phyloP scores from a whole-genome alignment of 352 stramenopile genomes.

The Pythium pyrilobum region DNA sequence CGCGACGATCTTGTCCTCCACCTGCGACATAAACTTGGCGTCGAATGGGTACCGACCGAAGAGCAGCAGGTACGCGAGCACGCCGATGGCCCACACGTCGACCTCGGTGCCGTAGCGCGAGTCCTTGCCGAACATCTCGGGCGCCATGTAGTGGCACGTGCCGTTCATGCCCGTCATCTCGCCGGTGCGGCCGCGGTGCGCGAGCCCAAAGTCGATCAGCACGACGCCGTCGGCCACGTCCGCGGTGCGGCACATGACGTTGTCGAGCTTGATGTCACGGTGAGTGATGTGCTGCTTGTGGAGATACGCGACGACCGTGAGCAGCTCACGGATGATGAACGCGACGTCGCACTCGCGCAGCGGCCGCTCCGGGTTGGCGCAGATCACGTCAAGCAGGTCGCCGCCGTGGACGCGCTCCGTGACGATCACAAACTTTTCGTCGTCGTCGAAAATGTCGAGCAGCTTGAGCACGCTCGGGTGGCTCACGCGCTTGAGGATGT shows the following conservation, averaged over 20 bases:
- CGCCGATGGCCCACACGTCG: constrained; percentile 75
- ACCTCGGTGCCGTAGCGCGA: constrained; percentile 54
- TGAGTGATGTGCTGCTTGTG: constrained; percentile 73
- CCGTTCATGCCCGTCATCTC: constrained; percentile 76
- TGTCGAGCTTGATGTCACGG: constrained; percentile 81
- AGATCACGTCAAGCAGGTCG: constrained; percentile 61
- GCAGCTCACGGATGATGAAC: constrained; percentile 55
- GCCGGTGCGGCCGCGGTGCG: constrained; percentile 42
- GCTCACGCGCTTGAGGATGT: constrained; percentile 49
- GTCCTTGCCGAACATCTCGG: constrained; percentile 71
- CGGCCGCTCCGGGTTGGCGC: constrained; percentile 8
- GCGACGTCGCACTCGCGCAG: constrained; percentile 63
- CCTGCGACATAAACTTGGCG: constrained; percentile 71
- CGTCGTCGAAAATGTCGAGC: constrained; percentile 64
- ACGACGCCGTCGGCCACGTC: constrained; percentile 44
- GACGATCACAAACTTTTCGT: constrained; percentile 62
- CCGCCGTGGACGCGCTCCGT: constrained; percentile 54
- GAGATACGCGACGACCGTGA: constrained; percentile 61
- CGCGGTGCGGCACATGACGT: constrained; percentile 60
- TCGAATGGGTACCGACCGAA: constrained; percentile 76
- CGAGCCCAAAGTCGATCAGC: constrained; percentile 81
- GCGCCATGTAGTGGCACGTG: constrained; percentile 81
- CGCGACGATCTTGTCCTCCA: constrained; percentile 78
- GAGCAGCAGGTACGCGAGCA: constrained; percentile 69
- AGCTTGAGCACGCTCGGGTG: constrained; percentile 53